These are phyloP conservation scores for Protomyces lactucae-debilis DNA, from an alignment of 1,139 yeast species.

Conservation along the genomic window DNA sequence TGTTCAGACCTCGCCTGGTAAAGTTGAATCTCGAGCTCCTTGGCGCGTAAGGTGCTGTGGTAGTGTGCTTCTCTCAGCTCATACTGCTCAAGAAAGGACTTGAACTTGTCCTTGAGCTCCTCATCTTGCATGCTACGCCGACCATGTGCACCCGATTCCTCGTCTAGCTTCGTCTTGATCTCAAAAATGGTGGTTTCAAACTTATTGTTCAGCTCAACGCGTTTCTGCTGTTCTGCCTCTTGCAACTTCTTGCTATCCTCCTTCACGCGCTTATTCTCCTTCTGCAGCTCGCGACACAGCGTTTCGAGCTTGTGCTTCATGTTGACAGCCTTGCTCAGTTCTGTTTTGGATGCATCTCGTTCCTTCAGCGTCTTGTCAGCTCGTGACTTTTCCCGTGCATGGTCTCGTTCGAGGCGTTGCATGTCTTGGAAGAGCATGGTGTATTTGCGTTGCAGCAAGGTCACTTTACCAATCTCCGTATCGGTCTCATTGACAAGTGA, in stretches of 20 bases:
- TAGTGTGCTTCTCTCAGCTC: constrained; percentile 33
- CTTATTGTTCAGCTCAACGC: constrained; percentile 28
- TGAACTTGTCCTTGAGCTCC: constrained; percentile 31
- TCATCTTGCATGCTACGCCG: constrained; percentile 19
- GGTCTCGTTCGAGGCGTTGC: constrained; percentile 33
- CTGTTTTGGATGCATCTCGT: constrained; percentile 27
- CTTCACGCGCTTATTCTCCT: constrained; percentile 32
- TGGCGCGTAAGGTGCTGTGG: constrained; percentile 28
- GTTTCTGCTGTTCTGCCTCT: constrained; percentile 28
- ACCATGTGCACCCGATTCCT: constrained; percentile 15
- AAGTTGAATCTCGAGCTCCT: constrained; percentile 33
- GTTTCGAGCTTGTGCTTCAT: constrained; percentile 31
- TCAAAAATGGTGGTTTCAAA: constrained; percentile 29
- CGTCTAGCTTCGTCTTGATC: constrained; percentile 28
- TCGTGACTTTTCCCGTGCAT: constrained; percentile 29
- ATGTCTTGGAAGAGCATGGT: constrained; percentile 32
- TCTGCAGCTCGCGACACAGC: constrained; percentile 32
- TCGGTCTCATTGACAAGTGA: constrained; percentile 28
- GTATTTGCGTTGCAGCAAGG: constrained; percentile 32
- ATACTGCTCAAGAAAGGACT: constrained; percentile 33
- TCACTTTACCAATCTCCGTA: constrained; percentile 34
- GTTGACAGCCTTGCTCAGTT: constrained; percentile 26
- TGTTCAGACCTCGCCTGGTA: constrained; percentile 32
- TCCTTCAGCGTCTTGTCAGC: constrained; percentile 30
- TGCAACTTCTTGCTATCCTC: constrained; percentile 29